Evolutionary conservation across 2,329 filamentous ascomycete species (phyloP).

Genomic region (Diaporthe capsici): DNA sequence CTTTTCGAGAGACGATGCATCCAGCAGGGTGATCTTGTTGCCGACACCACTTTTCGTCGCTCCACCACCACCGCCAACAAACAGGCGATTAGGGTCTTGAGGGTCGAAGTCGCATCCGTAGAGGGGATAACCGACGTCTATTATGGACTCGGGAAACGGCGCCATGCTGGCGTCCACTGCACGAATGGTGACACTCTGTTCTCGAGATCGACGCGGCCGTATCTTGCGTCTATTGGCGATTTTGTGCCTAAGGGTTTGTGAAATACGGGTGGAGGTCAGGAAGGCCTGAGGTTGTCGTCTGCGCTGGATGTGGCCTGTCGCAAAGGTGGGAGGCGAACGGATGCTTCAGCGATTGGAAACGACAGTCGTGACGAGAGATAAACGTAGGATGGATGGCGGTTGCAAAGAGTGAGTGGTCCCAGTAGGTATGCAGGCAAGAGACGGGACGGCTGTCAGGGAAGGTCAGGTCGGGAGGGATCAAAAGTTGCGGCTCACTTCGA

Average conservation of each 20-base stretch:
- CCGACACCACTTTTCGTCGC: constrained; percentile 84
- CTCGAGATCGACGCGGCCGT: background rate
- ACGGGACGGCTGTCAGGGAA: background rate
- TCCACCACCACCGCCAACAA: constrained; percentile 91
- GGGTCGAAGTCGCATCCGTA: constrained; percentile 92
- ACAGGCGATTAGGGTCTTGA: constrained; percentile 79
- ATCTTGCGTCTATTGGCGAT: background rate
- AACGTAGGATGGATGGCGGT: background rate
- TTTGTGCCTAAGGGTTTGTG: background rate
- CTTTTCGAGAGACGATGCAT: constrained; percentile 75
- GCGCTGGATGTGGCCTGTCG: background rate
- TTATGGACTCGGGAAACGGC: constrained; percentile 67
- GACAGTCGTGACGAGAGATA: background rate
- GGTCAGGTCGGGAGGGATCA: background rate
- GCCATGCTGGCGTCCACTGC: constrained; percentile 44
- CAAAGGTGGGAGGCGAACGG: background rate
- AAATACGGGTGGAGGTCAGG: background rate
- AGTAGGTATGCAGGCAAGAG: background rate
- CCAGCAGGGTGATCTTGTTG: constrained; percentile 86
- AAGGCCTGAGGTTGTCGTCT: constrained; percentile 4
- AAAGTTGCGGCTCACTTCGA: background rate
- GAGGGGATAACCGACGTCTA: constrained; percentile 84
- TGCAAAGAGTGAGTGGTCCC: background rate
- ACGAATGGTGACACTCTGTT: background rate
- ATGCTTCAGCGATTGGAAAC: background rate